These are phyloP conservation scores for Magnolia kwangsiensis DNA, from an alignment of 164 flowering plant species.

Conservation along the genomic window DNA sequence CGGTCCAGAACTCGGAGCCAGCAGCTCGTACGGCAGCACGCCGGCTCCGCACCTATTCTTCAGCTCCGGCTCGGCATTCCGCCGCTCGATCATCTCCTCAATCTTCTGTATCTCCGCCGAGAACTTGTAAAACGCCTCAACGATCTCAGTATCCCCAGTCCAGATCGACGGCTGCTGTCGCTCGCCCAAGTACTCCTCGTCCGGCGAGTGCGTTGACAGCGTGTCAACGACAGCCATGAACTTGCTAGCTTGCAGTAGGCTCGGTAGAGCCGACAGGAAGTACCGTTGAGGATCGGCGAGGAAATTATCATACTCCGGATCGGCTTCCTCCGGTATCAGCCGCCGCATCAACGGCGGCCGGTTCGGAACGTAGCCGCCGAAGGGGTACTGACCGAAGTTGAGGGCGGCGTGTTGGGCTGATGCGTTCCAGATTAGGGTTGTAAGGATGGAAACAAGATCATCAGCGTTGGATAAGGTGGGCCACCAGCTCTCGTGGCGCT, in stretches of 20 bases:
- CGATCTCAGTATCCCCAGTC: constrained; percentile 64
- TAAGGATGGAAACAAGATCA: constrained; percentile 57
- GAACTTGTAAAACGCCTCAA: constrained; percentile 69
- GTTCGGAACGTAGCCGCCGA: constrained; percentile 95
- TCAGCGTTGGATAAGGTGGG: constrained; percentile 44
- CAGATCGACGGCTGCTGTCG: constrained; percentile 65
- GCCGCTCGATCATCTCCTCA: constrained; percentile 70
- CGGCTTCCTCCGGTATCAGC: constrained; percentile 63
- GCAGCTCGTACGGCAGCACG: constrained; percentile 82
- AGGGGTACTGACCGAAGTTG: constrained; percentile 94
- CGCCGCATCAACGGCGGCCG: constrained; percentile 88
- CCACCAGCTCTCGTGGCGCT: constrained; percentile 74
- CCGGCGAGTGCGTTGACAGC: constrained; percentile 84
- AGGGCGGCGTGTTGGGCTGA: constrained; percentile 98
- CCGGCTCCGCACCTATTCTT: constrained; percentile 92
- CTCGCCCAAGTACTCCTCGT: constrained; percentile 93
- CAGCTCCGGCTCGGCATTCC: constrained; percentile 52
- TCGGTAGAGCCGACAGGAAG: constrained; percentile 66
- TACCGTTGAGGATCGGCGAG: constrained; percentile 65
- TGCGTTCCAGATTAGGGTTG: constrained; percentile 86
- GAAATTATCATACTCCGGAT: constrained; percentile 63
- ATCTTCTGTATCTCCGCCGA: constrained; percentile 62
- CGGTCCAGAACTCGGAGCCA: constrained; percentile 79
- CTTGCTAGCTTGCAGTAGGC: constrained; percentile 61
- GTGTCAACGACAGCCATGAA: constrained; percentile 94